These are phyloP conservation scores for Tetradesmus obliquus DNA, from an alignment of 139 green algal genomes.

Conservation along the genomic window DNA sequence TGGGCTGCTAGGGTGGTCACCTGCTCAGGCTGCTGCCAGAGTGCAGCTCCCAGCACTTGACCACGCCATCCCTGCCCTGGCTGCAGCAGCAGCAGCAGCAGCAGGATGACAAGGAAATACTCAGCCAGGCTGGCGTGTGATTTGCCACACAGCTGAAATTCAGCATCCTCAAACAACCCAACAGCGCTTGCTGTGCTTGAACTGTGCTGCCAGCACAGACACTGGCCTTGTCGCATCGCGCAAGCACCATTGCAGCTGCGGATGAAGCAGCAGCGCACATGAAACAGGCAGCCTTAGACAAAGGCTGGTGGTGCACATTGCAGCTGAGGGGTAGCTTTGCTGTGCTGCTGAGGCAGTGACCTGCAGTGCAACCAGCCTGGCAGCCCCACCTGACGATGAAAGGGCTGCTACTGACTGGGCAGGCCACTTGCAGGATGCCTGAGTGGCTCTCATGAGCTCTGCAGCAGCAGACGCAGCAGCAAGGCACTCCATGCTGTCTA, in stretches of 20 bases:
- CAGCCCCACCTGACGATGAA: constrained; percentile 13
- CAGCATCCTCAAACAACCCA: no score
- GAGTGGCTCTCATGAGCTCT: constrained; percentile 25
- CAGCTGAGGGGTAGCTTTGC: no score
- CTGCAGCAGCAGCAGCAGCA: constrained; percentile 14
- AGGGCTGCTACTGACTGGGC: neutral
- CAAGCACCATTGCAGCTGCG: no score
- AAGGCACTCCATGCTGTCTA: neutral
- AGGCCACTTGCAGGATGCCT: constrained; percentile 35
- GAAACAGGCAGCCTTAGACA: no score
- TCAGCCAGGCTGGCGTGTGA: neutral
- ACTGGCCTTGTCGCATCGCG: no score
- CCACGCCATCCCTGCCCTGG: constrained; percentile 27
- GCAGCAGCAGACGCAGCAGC: neutral
- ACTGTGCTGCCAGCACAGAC: no score
- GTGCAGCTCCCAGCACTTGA: constrained; percentile 36
- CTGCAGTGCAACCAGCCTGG: neutral
- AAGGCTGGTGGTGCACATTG: no score
- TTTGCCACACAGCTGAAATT: no score
- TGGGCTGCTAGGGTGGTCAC: neutral
- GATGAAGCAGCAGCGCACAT: no score
- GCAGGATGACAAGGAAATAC: no score
- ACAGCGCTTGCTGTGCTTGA: no score
- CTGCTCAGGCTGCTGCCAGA: constrained; percentile 27
- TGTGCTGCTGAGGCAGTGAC: no score